Conservation (phyloP, 1,284 basidiomycete genomes). For the Athelia sp. region DNA sequence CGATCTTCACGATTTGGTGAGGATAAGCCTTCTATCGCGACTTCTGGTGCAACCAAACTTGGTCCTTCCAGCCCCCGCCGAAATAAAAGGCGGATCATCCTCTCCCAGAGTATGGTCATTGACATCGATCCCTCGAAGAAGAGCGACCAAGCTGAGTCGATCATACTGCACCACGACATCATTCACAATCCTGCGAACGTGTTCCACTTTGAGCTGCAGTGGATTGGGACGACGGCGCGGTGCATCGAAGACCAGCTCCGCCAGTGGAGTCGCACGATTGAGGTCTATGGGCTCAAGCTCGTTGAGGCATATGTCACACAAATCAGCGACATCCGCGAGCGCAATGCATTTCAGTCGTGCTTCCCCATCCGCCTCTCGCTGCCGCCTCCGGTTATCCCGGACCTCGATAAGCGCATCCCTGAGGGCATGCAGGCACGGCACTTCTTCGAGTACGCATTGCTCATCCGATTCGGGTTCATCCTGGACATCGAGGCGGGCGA, state of each 20-base stretch:
- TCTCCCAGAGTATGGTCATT: constrained; percentile 85
- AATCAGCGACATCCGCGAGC: constrained; percentile 75
- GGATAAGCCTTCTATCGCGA: constrained; percentile 24
- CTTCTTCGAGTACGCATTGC: constrained; percentile 80
- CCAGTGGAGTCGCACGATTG: constrained; percentile 81
- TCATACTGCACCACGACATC: constrained; percentile 86
- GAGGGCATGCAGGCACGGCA: constrained; percentile 58
- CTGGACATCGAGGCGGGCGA: constrained; percentile 81
- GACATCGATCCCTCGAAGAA: constrained; percentile 81
- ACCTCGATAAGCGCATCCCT: constrained; percentile 64
- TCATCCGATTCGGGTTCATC: constrained; percentile 77
- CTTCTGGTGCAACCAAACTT: constrained; percentile 30
- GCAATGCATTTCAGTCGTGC: constrained; percentile 87
- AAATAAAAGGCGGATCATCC: constrained; percentile 63
- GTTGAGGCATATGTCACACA: constrained; percentile 91
- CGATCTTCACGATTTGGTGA: constrained; percentile 38
- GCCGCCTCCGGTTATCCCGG: constrained; percentile 66
- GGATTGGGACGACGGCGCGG: constrained; percentile 96
- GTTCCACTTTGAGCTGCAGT: constrained; percentile 95
- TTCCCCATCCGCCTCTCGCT: constrained; percentile 75
- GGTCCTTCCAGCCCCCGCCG: constrained; percentile 38
- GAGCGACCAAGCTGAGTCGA: constrained; percentile 84
- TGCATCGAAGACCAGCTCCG: constrained; percentile 89
- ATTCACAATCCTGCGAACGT: constrained; percentile 89
- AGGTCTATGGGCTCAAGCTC: constrained; percentile 87